phyloP scores from a whole-genome alignment of 495 filamentous ascomycete species.

The Barbatosphaeria neglecta region DNA sequence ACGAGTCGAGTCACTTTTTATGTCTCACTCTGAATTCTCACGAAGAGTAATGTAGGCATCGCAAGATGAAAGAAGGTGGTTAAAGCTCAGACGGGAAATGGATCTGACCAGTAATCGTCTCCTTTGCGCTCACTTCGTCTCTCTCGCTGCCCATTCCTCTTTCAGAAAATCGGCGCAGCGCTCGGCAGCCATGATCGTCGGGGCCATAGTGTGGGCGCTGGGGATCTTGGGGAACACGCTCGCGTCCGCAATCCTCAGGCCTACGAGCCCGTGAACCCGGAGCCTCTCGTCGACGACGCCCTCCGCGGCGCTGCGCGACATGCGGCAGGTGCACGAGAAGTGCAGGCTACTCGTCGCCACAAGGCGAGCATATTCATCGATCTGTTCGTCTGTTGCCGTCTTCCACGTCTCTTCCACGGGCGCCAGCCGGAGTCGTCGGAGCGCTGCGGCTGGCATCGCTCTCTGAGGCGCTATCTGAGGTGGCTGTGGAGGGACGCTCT shows the following conservation, averaged over 20 bases:
- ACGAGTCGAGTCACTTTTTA: too few relatives aligned
- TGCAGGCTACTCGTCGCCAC: slow-evolving; percentile 9
- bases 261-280: slow-evolving; percentile 34
- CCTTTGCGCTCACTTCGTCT: neutral
- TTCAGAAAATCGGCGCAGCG: slow-evolving; percentile 40
- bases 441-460: neutral
- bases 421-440: neutral
- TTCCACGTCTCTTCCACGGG: slow-evolving; percentile 4
- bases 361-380: slow-evolving; percentile 12
- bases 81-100: too few relatives aligned
- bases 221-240: slow-evolving; percentile 38
- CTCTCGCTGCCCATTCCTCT: slow-evolving; percentile 7
- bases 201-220: slow-evolving; percentile 30
- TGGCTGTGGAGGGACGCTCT: neutral
- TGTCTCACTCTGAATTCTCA: too few relatives aligned
- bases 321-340: slow-evolving; percentile 13
- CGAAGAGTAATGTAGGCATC: too few relatives aligned
- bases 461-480: too few relatives aligned
- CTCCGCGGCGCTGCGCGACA: slow-evolving; percentile 8
- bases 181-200: slow-evolving; percentile 41
- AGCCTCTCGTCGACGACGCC: slow-evolving; percentile 39
- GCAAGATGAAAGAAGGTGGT: too few relatives aligned
- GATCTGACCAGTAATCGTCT: too few relatives aligned
- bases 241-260: slow-evolving; percentile 34
- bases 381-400: slow-evolving; percentile 12